Evolutionary conservation across 495 filamentous ascomycete species (phyloP).

Genomic region (Hypomontagnella submonticulosa): DNA sequence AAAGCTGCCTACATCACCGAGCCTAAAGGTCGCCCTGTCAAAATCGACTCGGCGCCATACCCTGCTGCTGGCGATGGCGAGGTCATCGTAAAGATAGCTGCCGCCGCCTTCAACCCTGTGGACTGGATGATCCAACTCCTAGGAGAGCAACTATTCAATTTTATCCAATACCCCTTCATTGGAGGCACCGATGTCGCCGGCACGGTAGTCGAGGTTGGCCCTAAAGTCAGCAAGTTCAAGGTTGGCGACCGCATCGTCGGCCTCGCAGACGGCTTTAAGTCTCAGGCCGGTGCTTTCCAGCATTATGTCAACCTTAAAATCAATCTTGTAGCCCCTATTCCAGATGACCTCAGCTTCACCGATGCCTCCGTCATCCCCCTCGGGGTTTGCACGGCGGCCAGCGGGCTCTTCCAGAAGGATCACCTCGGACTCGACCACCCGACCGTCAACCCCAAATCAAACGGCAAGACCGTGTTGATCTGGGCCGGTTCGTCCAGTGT

Average conservation of each 20-base stretch:
- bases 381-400: constrained; percentile 59
- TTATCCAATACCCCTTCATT: constrained; percentile 55
- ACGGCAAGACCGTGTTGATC: constrained; percentile 58
- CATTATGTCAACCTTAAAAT: constrained; percentile 49
- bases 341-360: constrained; percentile 52
- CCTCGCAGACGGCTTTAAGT: constrained; percentile 21
- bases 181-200: constrained; percentile 67
- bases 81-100: constrained; percentile 45
- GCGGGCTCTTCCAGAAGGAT: constrained; percentile 55
- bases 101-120: constrained; percentile 54
- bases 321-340: constrained; percentile 47
- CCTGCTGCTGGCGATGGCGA: constrained; percentile 32
- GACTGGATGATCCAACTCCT: constrained; percentile 54
- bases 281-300: constrained; percentile 51
- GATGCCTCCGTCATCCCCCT: constrained; percentile 61
- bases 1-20: constrained; percentile 25
- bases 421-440: constrained; percentile 49
- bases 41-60: constrained; percentile 23
- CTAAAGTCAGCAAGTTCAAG: constrained; percentile 56
- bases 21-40: constrained; percentile 27
- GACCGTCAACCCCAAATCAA: constrained; percentile 37
- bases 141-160: constrained; percentile 36
- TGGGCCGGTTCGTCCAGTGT: constrained; percentile 71
- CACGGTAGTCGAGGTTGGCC: constrained; percentile 60
- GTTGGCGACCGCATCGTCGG: constrained; percentile 59